A percentile compares a stretch with the other conserved stretches of the same genome.
Conservation (phyloP, 108 stramenopile genomes). For the Skeletonema grethae region DNA sequence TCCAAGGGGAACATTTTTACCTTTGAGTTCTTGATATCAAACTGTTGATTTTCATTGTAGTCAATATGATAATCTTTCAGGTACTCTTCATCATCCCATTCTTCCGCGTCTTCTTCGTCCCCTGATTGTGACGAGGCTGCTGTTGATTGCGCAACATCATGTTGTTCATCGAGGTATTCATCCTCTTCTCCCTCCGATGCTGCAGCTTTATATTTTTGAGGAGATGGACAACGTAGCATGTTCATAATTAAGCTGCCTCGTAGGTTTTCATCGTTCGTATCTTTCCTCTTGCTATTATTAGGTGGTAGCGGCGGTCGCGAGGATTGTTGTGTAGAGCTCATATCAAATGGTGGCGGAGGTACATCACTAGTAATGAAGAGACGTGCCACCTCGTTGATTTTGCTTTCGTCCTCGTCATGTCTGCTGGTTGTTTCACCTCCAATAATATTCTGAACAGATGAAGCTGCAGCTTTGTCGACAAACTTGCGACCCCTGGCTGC, state of each 20-base stretch:
- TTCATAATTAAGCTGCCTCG: not conserved
- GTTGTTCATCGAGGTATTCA: slow-evolving; percentile 40
- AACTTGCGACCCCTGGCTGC: slow-evolving; percentile 18
- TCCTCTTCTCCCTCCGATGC: slow-evolving; percentile 42
- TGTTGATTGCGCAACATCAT: slow-evolving; percentile 10
- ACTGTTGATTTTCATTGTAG: slow-evolving; percentile 33
- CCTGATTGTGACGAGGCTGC: slow-evolving; percentile 7
- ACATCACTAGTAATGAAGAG: not conserved
- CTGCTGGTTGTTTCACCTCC: not conserved
- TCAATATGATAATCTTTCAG: slow-evolving; percentile 49
- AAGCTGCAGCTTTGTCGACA: slow-evolving; percentile 8
- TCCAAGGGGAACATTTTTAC: slow-evolving; percentile 73
- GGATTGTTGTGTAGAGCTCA: slow-evolving; percentile 10
- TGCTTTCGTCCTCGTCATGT: not conserved
- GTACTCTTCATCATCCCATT: slow-evolving; percentile 56
- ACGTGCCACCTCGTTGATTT: slow-evolving; percentile 4
- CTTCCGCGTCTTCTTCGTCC: slow-evolving; percentile 2
- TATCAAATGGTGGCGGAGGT: not conserved
- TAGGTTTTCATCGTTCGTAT: not conserved
- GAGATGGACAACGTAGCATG: slow-evolving; percentile 55
- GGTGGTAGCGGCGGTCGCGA: slow-evolving; percentile 8
- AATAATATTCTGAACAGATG: not conserved
- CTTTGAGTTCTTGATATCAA: slow-evolving; percentile 25
- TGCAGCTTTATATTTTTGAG: slow-evolving; percentile 44
- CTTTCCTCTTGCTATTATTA: slow-evolving; percentile 4